Base-by-base conservation (phyloP, 306 rosid genomes). In the Hippophae rhamnoides region DNA sequence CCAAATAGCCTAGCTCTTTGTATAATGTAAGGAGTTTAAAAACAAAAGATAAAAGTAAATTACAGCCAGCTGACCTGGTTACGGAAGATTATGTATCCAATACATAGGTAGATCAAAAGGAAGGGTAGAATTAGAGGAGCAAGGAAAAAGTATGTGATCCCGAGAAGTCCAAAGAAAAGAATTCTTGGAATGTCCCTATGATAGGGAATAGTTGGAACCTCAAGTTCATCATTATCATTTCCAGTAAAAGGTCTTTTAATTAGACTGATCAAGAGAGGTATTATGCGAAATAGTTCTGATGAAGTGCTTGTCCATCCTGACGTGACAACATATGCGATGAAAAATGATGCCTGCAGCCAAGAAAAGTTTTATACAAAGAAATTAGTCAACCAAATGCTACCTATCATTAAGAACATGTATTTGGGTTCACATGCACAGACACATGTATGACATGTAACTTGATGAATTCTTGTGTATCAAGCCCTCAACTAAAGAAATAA, bases 51-150 rank as follows among this genome's bases (percentile, higher is more conserved):
- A 63, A 18, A 59, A 38, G 38, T 6, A 26, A 61, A 40, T 68
- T 49, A 71, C 65, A 69, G 63, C 40, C 41, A 25, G 27, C 86
- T 53, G 53, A 88, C 99, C 95, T 92, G 99, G 74, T 92, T 88
- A 52, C 83, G 83, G 74, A 48, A 92, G 57, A 92, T 58, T 63
- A 92, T 76, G 83, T 78, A 92, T 45, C 80, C 93, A 41, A 92
- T 77, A 68, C 90, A 84, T 56, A 79, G 82, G 82, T 88, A 88
- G 26, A 66, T 65, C 79, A 92, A 71, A 66, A 92, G 85, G 81
- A 92, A 92, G 38, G 99, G 99, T 60, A 92, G 73, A 75, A 88
- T 92, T 6, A 92, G 72, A 31, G 99, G 99, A 74, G 99, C 99
- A n/a, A 81, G 78, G 74, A 86, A 88, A 78, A 92, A 92, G 78